These are phyloP conservation scores for Rubia peregrina DNA, from an alignment of 305 asterid genomes.

Conservation along the genomic window DNA sequence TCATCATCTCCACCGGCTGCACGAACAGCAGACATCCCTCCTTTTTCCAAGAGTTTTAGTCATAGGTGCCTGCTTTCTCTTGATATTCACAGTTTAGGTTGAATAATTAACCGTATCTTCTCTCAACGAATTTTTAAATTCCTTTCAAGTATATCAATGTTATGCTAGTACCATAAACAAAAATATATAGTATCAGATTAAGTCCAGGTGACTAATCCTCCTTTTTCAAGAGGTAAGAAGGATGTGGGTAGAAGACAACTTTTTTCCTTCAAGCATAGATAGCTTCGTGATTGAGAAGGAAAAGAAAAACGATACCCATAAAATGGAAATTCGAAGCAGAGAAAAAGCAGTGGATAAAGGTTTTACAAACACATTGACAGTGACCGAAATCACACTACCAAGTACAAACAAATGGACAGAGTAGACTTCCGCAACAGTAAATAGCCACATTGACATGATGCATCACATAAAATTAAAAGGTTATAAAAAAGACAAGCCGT, in stretches of 20 bases:
- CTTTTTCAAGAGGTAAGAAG: not conserved
- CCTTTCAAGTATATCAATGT: conserved; percentile 10
- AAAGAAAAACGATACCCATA: too few species aligned
- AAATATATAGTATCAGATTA: not conserved
- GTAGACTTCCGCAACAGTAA: not conserved
- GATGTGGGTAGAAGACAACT: not conserved
- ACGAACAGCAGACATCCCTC: conserved; percentile 33
- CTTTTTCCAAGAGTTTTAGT: too few species aligned
- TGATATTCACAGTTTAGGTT: too few species aligned
- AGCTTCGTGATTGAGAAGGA: too few species aligned
- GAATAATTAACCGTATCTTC: conserved; percentile 29
- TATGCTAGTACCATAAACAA: not conserved
- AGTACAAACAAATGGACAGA: not conserved
- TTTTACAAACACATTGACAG: too few species aligned
- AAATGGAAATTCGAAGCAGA: not conserved
- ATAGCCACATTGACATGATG: not conserved
- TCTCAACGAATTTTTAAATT: conserved; percentile 25
- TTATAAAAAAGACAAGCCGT: not conserved
- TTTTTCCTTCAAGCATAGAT: too few species aligned
- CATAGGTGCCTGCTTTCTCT: too few species aligned
- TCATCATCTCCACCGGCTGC: conserved; percentile 32
- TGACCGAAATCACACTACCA: not conserved
- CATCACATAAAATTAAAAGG: not conserved
- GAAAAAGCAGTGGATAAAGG: not conserved
- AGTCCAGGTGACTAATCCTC: too few species aligned